Percentiles rank a stretch among this genome's conserved stretches.
Evolutionary conservation across 306 rosid species (phyloP).

Genomic region (Astragalus membranaceus): DNA sequence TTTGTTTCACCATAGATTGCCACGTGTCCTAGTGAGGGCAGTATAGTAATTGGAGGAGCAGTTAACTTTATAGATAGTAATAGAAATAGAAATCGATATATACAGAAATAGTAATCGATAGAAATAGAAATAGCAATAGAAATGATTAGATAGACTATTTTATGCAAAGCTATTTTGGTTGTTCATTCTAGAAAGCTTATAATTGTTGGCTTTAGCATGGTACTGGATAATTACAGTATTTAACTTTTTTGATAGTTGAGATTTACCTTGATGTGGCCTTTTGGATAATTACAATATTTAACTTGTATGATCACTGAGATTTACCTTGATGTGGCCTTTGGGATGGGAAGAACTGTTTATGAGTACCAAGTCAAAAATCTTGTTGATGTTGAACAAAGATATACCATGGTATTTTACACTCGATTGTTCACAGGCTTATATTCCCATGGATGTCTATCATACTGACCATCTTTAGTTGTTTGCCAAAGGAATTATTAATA

Average conservation of each 20-base stretch:
- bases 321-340: constrained; percentile 1
- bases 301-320: background rate
- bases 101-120: too few species aligned
- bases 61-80: too few species aligned
- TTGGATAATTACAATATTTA: constrained; percentile 4
- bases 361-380: background rate
- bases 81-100: too few species aligned
- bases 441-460: background rate
- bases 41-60: too few species aligned
- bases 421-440: background rate
- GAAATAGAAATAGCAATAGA: background rate
- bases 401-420: background rate
- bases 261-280: constrained; percentile 1
- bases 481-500: background rate
- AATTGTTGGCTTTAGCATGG: background rate
- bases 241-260: constrained; percentile 2
- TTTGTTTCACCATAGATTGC: too few species aligned
- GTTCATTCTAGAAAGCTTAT: background rate
- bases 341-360: background rate
- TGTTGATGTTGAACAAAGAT: background rate
- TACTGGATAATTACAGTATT: background rate
- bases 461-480: background rate
- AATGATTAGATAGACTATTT: background rate
- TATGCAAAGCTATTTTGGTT: background rate
- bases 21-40: too few species aligned